A percentile compares a stretch with the other conserved stretches of the same genome.
These are phyloP conservation scores for Suillus clintonianus DNA, from an alignment of 768 basidiomycete genomes.

Conservation along the genomic window DNA sequence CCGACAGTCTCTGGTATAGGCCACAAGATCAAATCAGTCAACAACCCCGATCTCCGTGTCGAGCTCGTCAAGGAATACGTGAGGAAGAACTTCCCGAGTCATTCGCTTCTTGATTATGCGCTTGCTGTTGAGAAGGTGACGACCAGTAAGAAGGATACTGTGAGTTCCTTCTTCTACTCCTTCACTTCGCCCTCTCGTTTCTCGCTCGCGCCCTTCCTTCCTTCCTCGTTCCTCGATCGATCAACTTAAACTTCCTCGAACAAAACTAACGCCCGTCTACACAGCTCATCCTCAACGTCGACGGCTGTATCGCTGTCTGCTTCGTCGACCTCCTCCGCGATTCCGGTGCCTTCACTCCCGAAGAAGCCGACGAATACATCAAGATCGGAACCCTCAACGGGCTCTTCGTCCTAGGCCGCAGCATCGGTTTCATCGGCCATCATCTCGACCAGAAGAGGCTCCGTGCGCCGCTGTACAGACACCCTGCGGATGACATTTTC, in stretches of 20 bases:
- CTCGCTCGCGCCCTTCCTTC: too few relatives aligned
- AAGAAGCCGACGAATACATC: conserved; percentile 97
- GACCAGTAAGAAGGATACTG: conserved; percentile 95
- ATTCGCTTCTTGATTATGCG: conserved; percentile 90
- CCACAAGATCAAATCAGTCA: conserved; percentile 99
- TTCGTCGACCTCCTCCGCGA: conserved; percentile 94
- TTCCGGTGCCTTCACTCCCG: conserved; percentile 90
- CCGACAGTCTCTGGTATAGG: conserved; percentile 89
- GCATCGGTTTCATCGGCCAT: conserved; percentile 97
- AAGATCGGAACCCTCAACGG: conserved; percentile 96
- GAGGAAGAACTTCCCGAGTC: conserved; percentile 92
- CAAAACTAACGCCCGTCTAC: background rate
- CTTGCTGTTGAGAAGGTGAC: conserved; percentile 98
- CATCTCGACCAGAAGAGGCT: conserved; percentile 96
- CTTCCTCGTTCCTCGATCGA: too few relatives aligned
- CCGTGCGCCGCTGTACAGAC: conserved; percentile 89
- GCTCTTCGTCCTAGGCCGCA: conserved; percentile 95
- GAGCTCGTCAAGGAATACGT: conserved; percentile 97
- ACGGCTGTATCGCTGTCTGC: conserved; percentile 93
- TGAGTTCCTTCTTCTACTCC: conserved; percentile 24
- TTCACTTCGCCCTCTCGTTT: background rate
- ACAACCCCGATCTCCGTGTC: conserved; percentile 92
- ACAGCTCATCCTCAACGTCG: conserved; percentile 92
- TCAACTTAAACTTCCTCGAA: too few relatives aligned
- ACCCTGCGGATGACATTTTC: conserved; percentile 94